A percentile compares a stretch with the other conserved stretches of the same genome.
phyloP scores from a whole-genome alignment of 495 filamentous ascomycete species.

The Lasiosphaeriaceae sp. region DNA sequence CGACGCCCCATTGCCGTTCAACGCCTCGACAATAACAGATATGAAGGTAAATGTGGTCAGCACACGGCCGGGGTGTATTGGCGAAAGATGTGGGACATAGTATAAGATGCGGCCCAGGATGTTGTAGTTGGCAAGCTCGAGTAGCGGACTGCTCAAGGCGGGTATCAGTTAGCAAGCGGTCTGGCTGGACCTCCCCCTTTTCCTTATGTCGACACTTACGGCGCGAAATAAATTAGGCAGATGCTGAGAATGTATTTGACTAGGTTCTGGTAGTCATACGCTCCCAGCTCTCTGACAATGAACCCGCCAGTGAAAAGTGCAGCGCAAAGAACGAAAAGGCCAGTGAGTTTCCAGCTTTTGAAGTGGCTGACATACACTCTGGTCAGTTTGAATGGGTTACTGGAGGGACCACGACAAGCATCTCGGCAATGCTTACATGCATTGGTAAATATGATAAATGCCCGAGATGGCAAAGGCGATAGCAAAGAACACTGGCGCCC shows the following conservation, averaged over 20 bases:
- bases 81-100: conserved; percentile 73
- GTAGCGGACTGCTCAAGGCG: conserved; percentile 53
- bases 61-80: conserved; percentile 73
- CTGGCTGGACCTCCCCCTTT: not conserved
- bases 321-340: conserved; percentile 34
- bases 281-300: conserved; percentile 51
- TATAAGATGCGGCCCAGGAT: conserved; percentile 72
- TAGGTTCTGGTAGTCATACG: conserved; percentile 56
- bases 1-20: conserved; percentile 67
- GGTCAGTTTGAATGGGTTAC: not conserved
- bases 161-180: not conserved
- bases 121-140: conserved; percentile 72
- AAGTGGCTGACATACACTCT: conserved; percentile 46
- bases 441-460: conserved; percentile 57
- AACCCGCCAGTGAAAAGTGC: conserved; percentile 56
- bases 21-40: conserved; percentile 56
- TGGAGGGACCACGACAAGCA: not conserved
- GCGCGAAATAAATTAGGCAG: conserved; percentile 58
- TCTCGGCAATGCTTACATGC: conserved; percentile 43
- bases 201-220: conserved; percentile 45
- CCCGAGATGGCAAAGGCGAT: conserved; percentile 61
- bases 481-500: conserved; percentile 63
- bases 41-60: conserved; percentile 70
- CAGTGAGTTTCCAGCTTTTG: conserved; percentile 43
- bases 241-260: conserved; percentile 56